Base-by-base conservation (phyloP, 2,329 filamentous ascomycete genomes). In the Dothideomycetes sp. region DNA sequence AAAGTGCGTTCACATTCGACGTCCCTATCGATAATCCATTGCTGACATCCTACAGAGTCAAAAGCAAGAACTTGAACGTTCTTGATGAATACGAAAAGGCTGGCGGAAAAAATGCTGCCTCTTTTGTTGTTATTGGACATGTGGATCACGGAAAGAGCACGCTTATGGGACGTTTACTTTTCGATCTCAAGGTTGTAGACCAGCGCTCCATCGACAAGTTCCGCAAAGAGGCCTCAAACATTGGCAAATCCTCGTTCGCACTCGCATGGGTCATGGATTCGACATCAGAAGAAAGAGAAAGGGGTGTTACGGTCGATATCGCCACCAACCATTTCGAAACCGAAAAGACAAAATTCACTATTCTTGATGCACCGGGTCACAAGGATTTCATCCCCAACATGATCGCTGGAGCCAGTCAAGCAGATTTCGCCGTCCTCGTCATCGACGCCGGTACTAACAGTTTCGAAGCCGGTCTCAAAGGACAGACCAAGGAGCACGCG, bases 71-170 rank as follows among this genome's bases (percentile, higher is more conserved):
- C 44, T 63, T 95, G 17, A 76, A 95, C 58, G 87, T 95, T 3
- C 55, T 89, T 23, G 76, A 78, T 33, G 88, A 94, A 57, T 89
- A 82, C 54, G 74, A 82, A 53, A 86, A 80, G 49, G 74, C 77
- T 38, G 74, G 78, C 39, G 72, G 73, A 50, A 96, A 95, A 63
- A 83, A 81, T 51, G 81, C 78, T 40, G 82, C 46, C 15, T 49
- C 45, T 17, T 56, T 54, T 54, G 48, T 58, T 43, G 49, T 47
- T 3, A 42, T 57, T 86, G 87, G 91, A 11, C 91, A 98, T 59
- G 91, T 98, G 41, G 91, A 98, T 60, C 89, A 93, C 38, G 91
- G 91, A 38, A 98, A 98, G 63, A 95, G 87, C 59, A 98, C 91
- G 5, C 72, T 98, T 25, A 96, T 98, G 89, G 91, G 89, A 1